Conservation (phyloP, 768 basidiomycete species). For the Trametopsis cervina region DNA sequence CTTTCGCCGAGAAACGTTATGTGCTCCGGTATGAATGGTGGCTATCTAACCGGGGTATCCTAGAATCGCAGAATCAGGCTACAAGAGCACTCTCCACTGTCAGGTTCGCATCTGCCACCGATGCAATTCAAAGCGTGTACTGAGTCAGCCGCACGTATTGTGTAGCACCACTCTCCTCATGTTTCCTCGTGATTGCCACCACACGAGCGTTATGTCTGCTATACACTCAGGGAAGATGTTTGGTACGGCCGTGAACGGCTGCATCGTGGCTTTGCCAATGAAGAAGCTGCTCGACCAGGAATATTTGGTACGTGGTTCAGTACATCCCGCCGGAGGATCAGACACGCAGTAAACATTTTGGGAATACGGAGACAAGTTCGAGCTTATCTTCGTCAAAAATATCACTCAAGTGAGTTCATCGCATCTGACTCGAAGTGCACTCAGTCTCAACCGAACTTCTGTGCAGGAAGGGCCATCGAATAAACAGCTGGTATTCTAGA, state of each 20-base stretch:
- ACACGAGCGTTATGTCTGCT: constrained; percentile 19
- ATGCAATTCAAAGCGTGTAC: too few relatives aligned
- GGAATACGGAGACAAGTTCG: constrained; percentile 28
- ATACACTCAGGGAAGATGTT: constrained; percentile 21
- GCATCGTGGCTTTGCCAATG: constrained; percentile 25
- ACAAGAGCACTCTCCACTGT: too few relatives aligned
- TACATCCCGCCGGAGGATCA: constrained; percentile 38
- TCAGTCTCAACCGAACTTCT: constrained; percentile 40
- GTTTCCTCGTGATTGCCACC: background rate
- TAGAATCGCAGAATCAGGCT: too few relatives aligned
- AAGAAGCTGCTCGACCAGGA: constrained; percentile 30
- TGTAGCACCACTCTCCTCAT: background rate
- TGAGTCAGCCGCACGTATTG: too few relatives aligned
- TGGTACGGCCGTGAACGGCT: constrained; percentile 23
- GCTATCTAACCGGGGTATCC: too few relatives aligned
- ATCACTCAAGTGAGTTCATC: constrained; percentile 44
- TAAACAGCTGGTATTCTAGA: constrained; percentile 62
- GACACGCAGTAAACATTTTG: constrained; percentile 33
- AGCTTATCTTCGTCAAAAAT: constrained; percentile 40
- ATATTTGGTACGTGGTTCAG: constrained; percentile 35
- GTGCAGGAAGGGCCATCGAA: constrained; percentile 64
- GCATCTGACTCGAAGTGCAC: constrained; percentile 55
- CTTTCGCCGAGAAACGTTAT: too few relatives aligned
- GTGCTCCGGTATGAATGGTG: too few relatives aligned
- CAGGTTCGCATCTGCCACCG: too few relatives aligned